Evolutionary conservation across 1,139 yeast genomes (phyloP).

Genomic region (Saccharomyces hybrid): DNA sequence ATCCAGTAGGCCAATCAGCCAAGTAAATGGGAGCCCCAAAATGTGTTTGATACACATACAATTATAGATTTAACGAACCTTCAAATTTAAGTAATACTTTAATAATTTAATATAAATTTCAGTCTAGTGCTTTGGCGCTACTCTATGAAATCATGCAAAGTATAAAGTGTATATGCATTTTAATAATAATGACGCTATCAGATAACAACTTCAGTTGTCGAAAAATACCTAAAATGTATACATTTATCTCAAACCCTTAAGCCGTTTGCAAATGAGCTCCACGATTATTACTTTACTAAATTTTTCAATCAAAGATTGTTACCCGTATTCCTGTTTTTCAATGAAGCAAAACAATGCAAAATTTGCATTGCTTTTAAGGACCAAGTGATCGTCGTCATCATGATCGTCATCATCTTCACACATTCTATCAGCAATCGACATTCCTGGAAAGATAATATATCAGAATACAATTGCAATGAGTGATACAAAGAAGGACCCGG

Average conservation of each 20-base stretch:
- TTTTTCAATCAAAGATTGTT: not conserved
- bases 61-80: not conserved
- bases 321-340: not conserved
- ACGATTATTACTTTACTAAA: not conserved
- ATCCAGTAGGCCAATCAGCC: not conserved
- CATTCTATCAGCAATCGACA: not conserved
- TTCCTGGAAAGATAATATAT: not conserved
- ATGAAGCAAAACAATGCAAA: not conserved
- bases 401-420: not conserved
- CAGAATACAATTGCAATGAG: slow-evolving; percentile 8
- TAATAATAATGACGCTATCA: too few relatives aligned
- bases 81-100: not conserved
- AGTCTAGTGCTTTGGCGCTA: not conserved
- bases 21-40: not conserved
- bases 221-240: too few relatives aligned
- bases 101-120: not conserved
- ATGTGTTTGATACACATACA: not conserved
- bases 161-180: not conserved
- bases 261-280: not conserved
- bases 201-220: too few relatives aligned
- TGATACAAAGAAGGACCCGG: slow-evolving; percentile 34
- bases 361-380: slow-evolving; percentile 1
- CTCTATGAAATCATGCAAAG: not conserved
- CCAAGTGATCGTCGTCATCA: not conserved
- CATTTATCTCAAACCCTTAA: too few relatives aligned